Evolutionary conservation across 441 rosid species (phyloP), one percentile per base, ranked within the genome.

Genomic region (Gossypium trilobum): DNA sequence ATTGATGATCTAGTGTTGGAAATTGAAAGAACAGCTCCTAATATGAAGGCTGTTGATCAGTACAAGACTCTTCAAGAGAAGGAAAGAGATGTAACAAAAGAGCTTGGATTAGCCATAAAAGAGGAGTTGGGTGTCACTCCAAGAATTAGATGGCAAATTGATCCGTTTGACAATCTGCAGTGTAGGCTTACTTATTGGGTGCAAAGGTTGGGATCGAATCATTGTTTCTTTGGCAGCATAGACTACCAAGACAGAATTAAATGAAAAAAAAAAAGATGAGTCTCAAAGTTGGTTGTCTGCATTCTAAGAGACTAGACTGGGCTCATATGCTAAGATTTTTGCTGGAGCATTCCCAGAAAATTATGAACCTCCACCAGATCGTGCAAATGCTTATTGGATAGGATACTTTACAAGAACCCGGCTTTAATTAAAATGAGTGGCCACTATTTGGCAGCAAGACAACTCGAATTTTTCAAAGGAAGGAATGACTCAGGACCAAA

Each of bases 111-210:
- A 7, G 98, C 91, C 60, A 88, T 95, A 81, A 90, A 84, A 75
- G 92, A 91, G 84, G 99, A 89, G 57, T 91, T 95, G 77, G 89
- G 86, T 73, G 84, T 93, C 78, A 93, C 93, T 70, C 99, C 97
- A 16, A 93, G 98, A 82, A 88, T 93, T 79, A 97, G 98, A 80
- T 95, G 99, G 99, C 98, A 95, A 82, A 93, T 95, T 73, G 99
- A 95, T 70, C 99, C 98, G 17, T 95, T 95, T 82, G 99, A 70
- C 99, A 95, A 87, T 93, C 99, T 82, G 99, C 95, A 0, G 97
- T 87, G 70, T 97, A 95, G 81, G 99, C 98, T 71, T 95, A 93
- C 84, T 84, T 91, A 85, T 84, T 95, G 81, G 94, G 99, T 52
- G 94, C 97, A 46, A 80, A 96, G 97, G 91, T 87, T 83, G 99